Conservation (phyloP, 2,329 filamentous ascomycete genomes). For the Ceratocystis smalleyi region DNA sequence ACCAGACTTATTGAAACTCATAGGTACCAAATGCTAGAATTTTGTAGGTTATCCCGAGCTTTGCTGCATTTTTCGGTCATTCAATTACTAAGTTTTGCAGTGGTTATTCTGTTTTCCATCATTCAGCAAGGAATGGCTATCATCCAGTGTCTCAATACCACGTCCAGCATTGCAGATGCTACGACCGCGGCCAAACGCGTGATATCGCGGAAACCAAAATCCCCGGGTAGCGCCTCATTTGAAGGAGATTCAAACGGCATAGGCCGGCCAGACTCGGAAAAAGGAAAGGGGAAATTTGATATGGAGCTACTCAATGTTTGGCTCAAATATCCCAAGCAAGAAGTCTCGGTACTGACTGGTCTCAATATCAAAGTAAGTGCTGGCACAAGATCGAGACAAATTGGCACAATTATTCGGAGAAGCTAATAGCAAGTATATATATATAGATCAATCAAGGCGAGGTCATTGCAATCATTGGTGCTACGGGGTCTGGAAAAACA, state of each 20-base stretch:
- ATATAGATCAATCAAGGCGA: conserved; percentile 16
- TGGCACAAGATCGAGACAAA: not conserved
- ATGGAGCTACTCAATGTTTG: conserved; percentile 17
- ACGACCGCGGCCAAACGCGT: conserved; percentile 45
- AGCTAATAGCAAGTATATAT: not conserved
- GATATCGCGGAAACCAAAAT: conserved; percentile 5
- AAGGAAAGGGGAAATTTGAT: not conserved
- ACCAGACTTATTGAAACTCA: conserved; percentile 11
- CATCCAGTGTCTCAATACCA: conserved; percentile 52
- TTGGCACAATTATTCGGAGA: too few species aligned
- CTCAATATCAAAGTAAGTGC: conserved; percentile 16
- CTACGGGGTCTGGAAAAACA: conserved; percentile 20
- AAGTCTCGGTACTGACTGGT: conserved; percentile 14
- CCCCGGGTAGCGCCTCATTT: not conserved
- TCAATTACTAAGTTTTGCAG: conserved; percentile 6
- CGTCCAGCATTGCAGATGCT: conserved; percentile 47
- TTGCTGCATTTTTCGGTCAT: not conserved
- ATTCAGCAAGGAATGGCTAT: conserved; percentile 17
- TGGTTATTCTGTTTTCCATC: conserved; percentile 17
- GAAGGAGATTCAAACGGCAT: not conserved
- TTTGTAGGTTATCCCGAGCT: conserved; percentile 10
- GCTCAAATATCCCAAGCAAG: conserved; percentile 17
- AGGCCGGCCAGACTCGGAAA: not conserved
- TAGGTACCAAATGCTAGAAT: conserved; percentile 16
- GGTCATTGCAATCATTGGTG: conserved; percentile 16